phyloP scores from a whole-genome alignment of 2,329 filamentous ascomycete genomes.

The Keithomyces neogunnii region DNA sequence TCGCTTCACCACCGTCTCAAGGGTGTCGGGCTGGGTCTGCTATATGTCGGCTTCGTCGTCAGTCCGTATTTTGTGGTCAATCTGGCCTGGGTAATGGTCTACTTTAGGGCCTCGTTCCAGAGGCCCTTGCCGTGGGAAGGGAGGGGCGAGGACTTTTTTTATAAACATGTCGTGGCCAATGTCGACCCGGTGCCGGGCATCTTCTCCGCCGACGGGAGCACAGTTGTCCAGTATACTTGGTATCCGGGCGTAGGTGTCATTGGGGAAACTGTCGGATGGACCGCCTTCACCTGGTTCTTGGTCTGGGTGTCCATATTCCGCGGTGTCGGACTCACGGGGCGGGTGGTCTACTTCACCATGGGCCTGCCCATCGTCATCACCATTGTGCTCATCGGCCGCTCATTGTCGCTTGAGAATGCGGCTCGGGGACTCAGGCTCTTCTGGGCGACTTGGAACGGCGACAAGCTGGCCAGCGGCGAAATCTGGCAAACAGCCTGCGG shows the following conservation, averaged over 20 bases:
- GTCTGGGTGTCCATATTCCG: conserved; percentile 53
- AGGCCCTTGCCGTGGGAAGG: conserved; percentile 46
- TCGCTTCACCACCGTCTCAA: conserved; percentile 44
- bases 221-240: conserved; percentile 32
- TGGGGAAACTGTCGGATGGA: conserved; percentile 51
- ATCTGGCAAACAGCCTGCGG: conserved; percentile 54
- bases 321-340: conserved; percentile 47
- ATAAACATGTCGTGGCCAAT: conserved; percentile 39
- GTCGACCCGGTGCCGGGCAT: conserved; percentile 30
- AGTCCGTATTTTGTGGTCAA: conserved; percentile 49
- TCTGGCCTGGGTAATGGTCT: conserved; percentile 50
- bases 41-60: conserved; percentile 46
- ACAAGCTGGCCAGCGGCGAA: conserved; percentile 38
- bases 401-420: conserved; percentile 45
- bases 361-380: conserved; percentile 48
- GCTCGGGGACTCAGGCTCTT: conserved; percentile 40
- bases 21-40: conserved; percentile 42
- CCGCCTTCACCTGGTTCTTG: conserved; percentile 49
- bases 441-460: conserved; percentile 37
- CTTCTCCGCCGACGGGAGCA: conserved; percentile 26
- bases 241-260: conserved; percentile 39
- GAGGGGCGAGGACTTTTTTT: conserved; percentile 43
- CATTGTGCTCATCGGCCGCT: conserved; percentile 46
- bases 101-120: conserved; percentile 46
- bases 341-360: conserved; percentile 56